A percentile compares a stretch with the other conserved stretches of the same genome.
Conservation (phyloP, 176 grass and related monocot genomes). For the Sorghum bicolor region Sorghum_bicolor_NCBIv3 NC_012879.2:50199001-50199500, state of each 20-base stretch:
- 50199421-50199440: no score
- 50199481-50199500: no score
- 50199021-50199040: conserved; percentile 45
- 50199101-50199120: conserved; percentile 34
- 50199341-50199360: no score
- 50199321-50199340: no score
- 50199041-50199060: conserved; percentile 32
- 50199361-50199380: no score
- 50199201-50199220: conserved; percentile 76
- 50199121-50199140: not conserved
- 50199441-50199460: no score
- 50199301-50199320: no score
- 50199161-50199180: conserved; percentile 13
- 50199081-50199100: conserved; percentile 50
- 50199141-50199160: not conserved
- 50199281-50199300: no score
- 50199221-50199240: conserved; percentile 50
- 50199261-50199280: conserved; percentile 72
- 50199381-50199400: no score
- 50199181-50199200: conserved; percentile 7
- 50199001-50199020: conserved; percentile 40
- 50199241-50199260: conserved; percentile 76
- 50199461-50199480: no score
- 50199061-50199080: conserved; percentile 32
- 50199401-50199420: no score